These are phyloP conservation scores for Penicillium mononematosum DNA, from an alignment of 495 filamentous ascomycete genomes.

Conservation along the genomic window DNA sequence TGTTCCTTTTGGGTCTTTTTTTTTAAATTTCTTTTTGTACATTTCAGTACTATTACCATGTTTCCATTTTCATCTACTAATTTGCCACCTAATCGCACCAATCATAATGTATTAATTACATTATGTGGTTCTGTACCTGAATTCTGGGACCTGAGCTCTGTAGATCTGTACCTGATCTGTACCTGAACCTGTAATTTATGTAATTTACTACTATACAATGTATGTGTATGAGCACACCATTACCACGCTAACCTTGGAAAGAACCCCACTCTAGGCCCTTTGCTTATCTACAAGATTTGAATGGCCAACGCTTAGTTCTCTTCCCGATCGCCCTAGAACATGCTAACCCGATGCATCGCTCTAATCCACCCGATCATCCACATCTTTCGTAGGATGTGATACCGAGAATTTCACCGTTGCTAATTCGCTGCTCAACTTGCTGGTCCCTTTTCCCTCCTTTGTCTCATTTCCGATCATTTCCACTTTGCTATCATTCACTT, in stretches of 20 bases:
- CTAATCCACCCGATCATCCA: not conserved
- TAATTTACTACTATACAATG: not conserved
- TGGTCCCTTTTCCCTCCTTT: not conserved
- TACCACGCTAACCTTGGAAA: not conserved
- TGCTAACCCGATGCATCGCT: conserved; percentile 5
- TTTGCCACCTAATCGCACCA: not conserved
- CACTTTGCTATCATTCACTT: not conserved
- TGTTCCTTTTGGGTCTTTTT: not conserved
- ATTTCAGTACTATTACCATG: not conserved
- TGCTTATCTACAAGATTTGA: not conserved
- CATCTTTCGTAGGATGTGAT: conserved; percentile 2
- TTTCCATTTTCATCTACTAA: not conserved
- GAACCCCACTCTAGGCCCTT: not conserved
- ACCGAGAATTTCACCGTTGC: conserved; percentile 8
- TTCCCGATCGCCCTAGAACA: conserved; percentile 7
- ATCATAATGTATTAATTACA: not conserved
- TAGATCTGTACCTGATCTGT: conserved; percentile 1
- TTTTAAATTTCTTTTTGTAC: not conserved
- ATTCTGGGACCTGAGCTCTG: too few relatives aligned
- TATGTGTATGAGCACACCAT: not conserved
- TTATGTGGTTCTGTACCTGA: conserved; percentile 7
- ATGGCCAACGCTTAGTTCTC: conserved; percentile 1
- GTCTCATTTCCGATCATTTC: not conserved
- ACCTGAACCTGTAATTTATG: not conserved
- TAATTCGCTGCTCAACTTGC: not conserved